Evolutionary conservation across 371 early-diverging fungal species (phyloP), one percentile per base, ranked within the genome.

Genomic region (Dichotomocladium elegans): DNA sequence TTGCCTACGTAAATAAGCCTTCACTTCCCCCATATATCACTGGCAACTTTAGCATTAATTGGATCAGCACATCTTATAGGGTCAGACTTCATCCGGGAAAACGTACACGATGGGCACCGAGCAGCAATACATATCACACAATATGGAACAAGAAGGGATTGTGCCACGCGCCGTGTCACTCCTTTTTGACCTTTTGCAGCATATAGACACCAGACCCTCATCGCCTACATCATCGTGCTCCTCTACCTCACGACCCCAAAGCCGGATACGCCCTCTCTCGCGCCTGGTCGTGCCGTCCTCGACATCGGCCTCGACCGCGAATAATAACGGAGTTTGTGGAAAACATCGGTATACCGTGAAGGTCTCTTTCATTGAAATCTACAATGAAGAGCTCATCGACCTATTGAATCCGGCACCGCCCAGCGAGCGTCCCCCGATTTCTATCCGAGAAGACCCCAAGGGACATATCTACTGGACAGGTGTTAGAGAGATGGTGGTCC

Each of bases 81-180:
- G 91, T 19, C 94, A 98, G 79, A 94, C 94, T n/a, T 93, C 94
- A 7, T 91, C 92, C 9, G 98, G 98, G 43, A 99, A 99, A 74
- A 99, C 99, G 6, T 95, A 92, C 61, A 99, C 99, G 7, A 99
- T 99, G 99, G 94, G 95, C 40, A 93, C 94, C 30, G 88, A 79
- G 8, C 80, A 82, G n/a, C 86, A 90, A 46, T 87, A 81, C 24
- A 74, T 77, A 35, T 60, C 69, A 19, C 59, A 60, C 19, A 71
- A 86, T 48, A 47, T 67, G 31, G 66, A 75, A 34, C 66, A 80
- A 28, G 74, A 79, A 53, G 97, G 97, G 31, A 89, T 98, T 54
- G 90, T 98, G 37, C 95, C 96, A 26, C 79, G 96, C 34, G 90
- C 97, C 10, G 85, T 94, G 70, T 58, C 76, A 22, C 64, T 80